phyloP scores from a whole-genome alignment of 73 alveolate genomes.

The Urostyla sp. region DNA sequence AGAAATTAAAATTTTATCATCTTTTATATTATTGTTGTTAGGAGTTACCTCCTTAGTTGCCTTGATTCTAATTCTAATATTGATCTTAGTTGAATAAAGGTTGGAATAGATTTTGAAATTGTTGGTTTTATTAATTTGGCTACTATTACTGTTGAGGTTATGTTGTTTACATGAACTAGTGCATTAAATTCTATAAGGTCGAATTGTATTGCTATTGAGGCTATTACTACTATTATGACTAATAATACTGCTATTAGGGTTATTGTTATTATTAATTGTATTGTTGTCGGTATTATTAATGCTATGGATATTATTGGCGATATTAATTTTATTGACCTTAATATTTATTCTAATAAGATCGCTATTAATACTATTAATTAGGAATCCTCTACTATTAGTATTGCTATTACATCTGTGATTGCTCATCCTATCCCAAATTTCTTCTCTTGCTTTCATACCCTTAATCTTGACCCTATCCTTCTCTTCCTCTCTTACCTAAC shows the following conservation, averaged over 20 bases:
- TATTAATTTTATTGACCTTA: background rate
- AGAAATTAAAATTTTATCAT: too few relatives aligned
- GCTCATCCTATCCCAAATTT: background rate
- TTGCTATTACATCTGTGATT: background rate
- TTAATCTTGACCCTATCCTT: background rate
- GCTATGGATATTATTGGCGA: background rate
- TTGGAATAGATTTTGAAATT: too few relatives aligned
- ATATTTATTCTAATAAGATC: too few relatives aligned
- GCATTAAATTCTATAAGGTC: too few relatives aligned
- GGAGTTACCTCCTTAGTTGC: too few relatives aligned
- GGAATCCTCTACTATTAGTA: background rate
- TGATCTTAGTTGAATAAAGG: too few relatives aligned
- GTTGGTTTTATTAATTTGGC: too few relatives aligned
- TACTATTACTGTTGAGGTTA: too few relatives aligned
- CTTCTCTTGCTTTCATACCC: background rate
- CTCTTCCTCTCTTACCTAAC: background rate
- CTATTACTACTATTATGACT: background rate
- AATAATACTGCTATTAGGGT: background rate
- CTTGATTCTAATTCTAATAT: too few relatives aligned
- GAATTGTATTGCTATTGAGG: background rate
- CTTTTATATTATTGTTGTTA: too few relatives aligned
- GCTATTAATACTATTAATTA: background rate
- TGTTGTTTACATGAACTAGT: too few relatives aligned
- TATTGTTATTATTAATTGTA: background rate
- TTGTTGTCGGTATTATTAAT: background rate